These are phyloP conservation scores for Neoboletus brunneissimus DNA, from an alignment of 768 basidiomycete species.

Conservation along the genomic window DNA sequence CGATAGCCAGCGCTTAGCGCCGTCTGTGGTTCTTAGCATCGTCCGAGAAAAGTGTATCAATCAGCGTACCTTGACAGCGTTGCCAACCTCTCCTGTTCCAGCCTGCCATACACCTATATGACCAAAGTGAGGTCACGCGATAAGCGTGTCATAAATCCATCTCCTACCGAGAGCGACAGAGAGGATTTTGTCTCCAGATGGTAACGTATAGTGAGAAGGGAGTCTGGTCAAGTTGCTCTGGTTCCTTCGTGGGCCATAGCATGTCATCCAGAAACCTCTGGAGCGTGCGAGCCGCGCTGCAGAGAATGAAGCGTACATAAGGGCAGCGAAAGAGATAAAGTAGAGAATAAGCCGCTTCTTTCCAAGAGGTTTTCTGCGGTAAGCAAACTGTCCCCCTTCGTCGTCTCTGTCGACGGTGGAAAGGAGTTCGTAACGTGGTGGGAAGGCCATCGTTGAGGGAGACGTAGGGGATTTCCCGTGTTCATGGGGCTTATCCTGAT, in stretches of 20 bases:
- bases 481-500: not conserved
- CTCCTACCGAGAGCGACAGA: slow-evolving; percentile 58
- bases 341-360: slow-evolving; percentile 27
- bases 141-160: not conserved
- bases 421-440: slow-evolving; percentile 27
- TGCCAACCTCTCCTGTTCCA: slow-evolving; percentile 54
- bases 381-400: not conserved
- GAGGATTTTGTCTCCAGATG: slow-evolving; percentile 68
- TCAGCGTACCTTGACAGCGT: slow-evolving; percentile 56
- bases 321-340: slow-evolving; percentile 13
- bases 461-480: not conserved
- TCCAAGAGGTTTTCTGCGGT: not conserved
- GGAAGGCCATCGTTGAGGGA: slow-evolving; percentile 17
- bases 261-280: slow-evolving; percentile 19
- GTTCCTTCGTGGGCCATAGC: slow-evolving; percentile 20
- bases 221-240: slow-evolving; percentile 25
- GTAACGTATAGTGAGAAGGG: slow-evolving; percentile 53
- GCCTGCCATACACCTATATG: slow-evolving; percentile 63
- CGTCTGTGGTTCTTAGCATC: slow-evolving; percentile 32
- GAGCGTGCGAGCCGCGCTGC: slow-evolving; percentile 20
- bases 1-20: slow-evolving; percentile 63
- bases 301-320: slow-evolving; percentile 24
- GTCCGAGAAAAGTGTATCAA: too few species aligned
- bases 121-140: not conserved
- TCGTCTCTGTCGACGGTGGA: slow-evolving; percentile 17